A percentile compares a stretch with the other conserved stretches of the same genome.
Conservation (phyloP, 139 green algal species). For the Tetraselmis striata region DNA sequence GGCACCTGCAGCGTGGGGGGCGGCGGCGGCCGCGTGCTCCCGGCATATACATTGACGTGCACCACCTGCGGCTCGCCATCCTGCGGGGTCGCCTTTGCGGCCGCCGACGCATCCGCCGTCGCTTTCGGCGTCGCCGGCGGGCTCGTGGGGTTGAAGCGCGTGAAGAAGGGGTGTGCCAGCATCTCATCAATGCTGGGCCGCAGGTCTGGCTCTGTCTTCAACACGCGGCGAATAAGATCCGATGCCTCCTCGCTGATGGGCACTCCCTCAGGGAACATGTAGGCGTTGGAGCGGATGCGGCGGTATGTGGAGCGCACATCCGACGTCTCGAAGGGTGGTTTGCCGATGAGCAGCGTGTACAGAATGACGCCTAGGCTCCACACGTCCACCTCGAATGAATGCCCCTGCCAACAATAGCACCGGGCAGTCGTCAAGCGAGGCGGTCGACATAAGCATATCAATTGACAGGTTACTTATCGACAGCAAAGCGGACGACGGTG, state of each 20-base stretch:
- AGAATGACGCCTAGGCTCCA: conserved; percentile 31
- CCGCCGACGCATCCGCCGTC: not conserved
- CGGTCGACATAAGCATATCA: too few relatives aligned
- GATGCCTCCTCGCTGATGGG: not conserved
- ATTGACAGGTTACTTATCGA: too few relatives aligned
- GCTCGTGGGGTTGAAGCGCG: not conserved
- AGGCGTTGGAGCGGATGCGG: conserved; percentile 20
- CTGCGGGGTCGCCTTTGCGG: not conserved
- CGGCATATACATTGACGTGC: not conserved
- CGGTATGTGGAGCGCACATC: conserved; percentile 31
- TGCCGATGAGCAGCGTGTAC: conserved; percentile 27
- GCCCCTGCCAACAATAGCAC: not conserved
- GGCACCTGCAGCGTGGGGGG: not conserved
- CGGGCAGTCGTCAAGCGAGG: not conserved
- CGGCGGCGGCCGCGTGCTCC: too few relatives aligned
- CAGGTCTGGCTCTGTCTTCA: conserved; percentile 9
- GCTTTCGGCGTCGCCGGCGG: not conserved
- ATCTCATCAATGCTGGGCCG: not conserved
- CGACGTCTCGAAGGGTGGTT: conserved; percentile 27
- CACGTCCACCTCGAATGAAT: conserved; percentile 28
- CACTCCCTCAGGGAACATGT: conserved; percentile 11
- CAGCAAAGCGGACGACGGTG: too few relatives aligned
- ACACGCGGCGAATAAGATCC: conserved; percentile 6
- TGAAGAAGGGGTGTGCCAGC: conserved; percentile 6
- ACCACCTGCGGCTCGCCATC: not conserved